Base-by-base conservation (phyloP, 345 rosid species). In the Arabis alpina region DNA sequence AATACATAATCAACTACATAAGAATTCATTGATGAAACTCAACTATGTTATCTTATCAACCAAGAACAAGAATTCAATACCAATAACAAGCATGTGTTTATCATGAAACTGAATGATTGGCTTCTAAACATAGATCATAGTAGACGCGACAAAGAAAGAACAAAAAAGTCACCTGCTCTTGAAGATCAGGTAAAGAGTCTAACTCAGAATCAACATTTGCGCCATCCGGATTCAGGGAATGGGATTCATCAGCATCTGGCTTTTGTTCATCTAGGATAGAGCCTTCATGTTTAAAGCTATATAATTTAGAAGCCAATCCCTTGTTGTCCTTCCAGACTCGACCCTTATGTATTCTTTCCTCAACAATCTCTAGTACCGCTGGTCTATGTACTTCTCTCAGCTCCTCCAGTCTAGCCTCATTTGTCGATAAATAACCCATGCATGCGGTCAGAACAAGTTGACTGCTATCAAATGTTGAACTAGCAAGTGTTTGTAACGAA, bases 391-490 rank as follows among this genome's bases (percentile, higher is more conserved):
- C 83, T 68, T 77, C 82, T 72, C 97, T 86, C 79, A 94, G 76
- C 72, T 88, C 93, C 52, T 82, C 82, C 23, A 94, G 80, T 80
- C 78, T 83, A 75, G 77, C 87, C 61, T 94, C 95, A 40, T 87
- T 89, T 57, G 93, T 87, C 61, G 85, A 76, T 76, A 83, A 49
- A 79, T 81, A 89, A 3, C 99, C 96, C 89, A 94, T 88, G 70
- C 95, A 86, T 57, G 99, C 95, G 48, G 92, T 89, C 58, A 89
- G 74, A 78, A 94, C 86, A 72, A 94, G 95, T 80, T 94, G 97
- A 75, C 99, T 94, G 79, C 96, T 86, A 77, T 94, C 99, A 78
- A 94, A 94, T 74, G 97, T 91, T 70, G 99, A 94, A 59, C 96
- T 88, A 49, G 88, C 71, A 72, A 94, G 97, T 48, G 96, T 83